Evolutionary conservation across 2,329 filamentous ascomycete genomes (phyloP), one percentile per base, ranked within the genome.

Genomic region (Neoscytalidium dimidiatum): DNA sequence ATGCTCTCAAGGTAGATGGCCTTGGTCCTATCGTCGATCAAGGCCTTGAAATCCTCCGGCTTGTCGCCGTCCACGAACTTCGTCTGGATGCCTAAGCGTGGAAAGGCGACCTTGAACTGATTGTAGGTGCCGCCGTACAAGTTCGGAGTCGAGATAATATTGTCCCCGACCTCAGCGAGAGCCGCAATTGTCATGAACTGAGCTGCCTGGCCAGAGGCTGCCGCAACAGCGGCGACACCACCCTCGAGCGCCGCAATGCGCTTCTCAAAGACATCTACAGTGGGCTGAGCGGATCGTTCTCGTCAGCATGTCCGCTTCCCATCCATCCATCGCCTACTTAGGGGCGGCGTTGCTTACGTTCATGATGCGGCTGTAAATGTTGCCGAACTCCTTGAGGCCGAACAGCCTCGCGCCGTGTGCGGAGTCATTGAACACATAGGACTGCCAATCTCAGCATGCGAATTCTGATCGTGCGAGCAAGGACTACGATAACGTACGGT

Each of bases 291-390:
- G 9, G 23, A 19, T n/a, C 26, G 31, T 26, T 29, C 17, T 26
- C 6, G 48, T 66, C 41, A 66, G 64, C 48, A 43, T 44, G 28
- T 17, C 14, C 44, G 41, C 60, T 23, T n/a, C 58, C 7, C 21
- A 35, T 33, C 13, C 26, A 19, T 11, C n/a, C 3, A 9, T 29
- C 6, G 33, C 31, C 31, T 14, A 23, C 1, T 44, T 49, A 29
- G 3, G 61, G 65, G 21, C 65, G 17, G 48, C 13, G 28, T 31
- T 14, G 79, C 86, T 75, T 74, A 92, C 91, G 80, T 98, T 97
- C 90, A 92, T 92, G 73, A 99, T 93, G 69, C 95, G 92, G 78
- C 90, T 95, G 85, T 99, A 99, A 78, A 98, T 96, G 82, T 98
- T 98, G 80, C 94, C 95, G 73, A 92, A 91, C 81, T 98, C 93